Base-by-base conservation (phyloP, 441 rosid species). In the Euphorbia corollata region DNA sequence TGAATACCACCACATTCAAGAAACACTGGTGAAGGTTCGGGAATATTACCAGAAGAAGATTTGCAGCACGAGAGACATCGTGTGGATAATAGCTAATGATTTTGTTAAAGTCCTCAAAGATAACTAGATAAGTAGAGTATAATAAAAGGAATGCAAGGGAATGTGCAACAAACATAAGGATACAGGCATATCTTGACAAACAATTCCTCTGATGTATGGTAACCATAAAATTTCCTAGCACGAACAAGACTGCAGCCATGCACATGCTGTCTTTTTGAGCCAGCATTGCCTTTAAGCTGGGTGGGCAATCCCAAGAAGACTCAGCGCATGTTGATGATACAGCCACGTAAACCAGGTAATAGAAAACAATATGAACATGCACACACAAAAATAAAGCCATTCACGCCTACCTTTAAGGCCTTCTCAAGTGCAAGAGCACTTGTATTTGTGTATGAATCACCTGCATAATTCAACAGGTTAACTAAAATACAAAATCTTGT, bases 111-210 rank as follows among this genome's bases (percentile, higher is more conserved):
- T 43, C 60, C 68, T 68, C 63, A 76, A 18, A 13, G 53, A 61
- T 60, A 70, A 75, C 57, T 16, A 59, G n/a, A n/a, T n/a, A n/a
- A n/a, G n/a, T n/a, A n/a, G n/a, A n/a, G n/a, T n/a, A n/a, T n/a
- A 68, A 64, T 34, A n/a, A 48, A 24, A 48, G 16, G 43, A 19
- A 1, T 10, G 5, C 27, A 59, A 34, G 59, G 55, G 15, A 48
- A 51, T 16, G 27, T 56, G 50, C 13, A 45, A 68, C 50, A 60
- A 41, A 47, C 19, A 61, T 36, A 51, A 51, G 98, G 99, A 94
- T 91, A 91, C 98, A 91, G 69, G 71, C 84, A 82, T 70, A 91
- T 88, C 85, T 94, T 91, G 78, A 91, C 71, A 84, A 91, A 91
- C 24, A 91, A 82, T 82, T 89, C 98, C 77, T 94, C 99, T 7